phyloP scores from a whole-genome alignment of 345 rosid genomes.

The Streptanthus diversifolius region DNA sequence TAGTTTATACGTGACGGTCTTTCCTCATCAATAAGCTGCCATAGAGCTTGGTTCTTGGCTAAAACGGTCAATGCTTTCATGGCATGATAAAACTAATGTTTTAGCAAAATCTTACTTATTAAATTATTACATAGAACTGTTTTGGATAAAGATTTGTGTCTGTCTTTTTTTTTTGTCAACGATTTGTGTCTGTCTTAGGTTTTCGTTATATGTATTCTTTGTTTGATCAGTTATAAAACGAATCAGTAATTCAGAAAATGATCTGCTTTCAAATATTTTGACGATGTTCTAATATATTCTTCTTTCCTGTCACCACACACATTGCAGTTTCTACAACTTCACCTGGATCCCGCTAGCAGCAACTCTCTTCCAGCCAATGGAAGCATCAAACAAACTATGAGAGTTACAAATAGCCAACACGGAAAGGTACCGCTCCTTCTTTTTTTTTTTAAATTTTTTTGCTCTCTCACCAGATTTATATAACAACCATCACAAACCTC shows the following conservation, averaged over 20 bases:
- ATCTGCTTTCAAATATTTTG: neutral
- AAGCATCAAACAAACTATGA: conserved; percentile 61
- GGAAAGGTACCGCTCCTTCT: conserved; percentile 68
- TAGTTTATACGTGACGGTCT: neutral
- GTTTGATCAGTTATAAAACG: neutral
- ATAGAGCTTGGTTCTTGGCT: neutral
- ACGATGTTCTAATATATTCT: neutral
- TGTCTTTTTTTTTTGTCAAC: too few relatives aligned
- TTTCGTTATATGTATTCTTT: neutral
- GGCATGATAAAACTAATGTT: neutral
- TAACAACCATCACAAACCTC: neutral
- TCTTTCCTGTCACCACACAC: neutral
- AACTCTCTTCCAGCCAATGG: conserved; percentile 62
- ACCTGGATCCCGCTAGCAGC: conserved; percentile 84
- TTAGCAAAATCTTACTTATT: neutral
- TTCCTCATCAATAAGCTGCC: neutral
- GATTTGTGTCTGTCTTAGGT: neutral
- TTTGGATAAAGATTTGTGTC: neutral
- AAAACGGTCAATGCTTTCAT: neutral
- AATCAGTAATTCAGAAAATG: neutral
- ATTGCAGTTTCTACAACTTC: conserved; percentile 88
- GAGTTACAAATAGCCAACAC: conserved; percentile 79
- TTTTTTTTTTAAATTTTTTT: neutral
- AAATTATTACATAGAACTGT: neutral
- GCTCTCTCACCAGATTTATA: neutral